Conservation (phyloP, 257 asterid genomes). For the Vinca minor region DNA sequence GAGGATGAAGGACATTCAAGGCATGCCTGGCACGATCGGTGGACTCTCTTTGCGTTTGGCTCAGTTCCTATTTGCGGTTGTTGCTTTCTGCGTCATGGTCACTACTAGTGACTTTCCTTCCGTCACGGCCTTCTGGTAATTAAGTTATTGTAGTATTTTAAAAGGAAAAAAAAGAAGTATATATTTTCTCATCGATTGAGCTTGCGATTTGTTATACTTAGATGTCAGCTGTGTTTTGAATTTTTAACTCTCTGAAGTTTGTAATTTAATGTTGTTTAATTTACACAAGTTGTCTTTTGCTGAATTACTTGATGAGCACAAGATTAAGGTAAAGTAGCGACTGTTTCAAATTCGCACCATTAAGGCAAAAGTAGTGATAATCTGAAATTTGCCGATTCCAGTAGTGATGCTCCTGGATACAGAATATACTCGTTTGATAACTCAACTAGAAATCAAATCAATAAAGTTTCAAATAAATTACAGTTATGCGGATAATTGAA, state of each 20-base stretch:
- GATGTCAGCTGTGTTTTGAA: neutral
- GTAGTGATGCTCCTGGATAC: neutral
- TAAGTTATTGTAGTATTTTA: neutral
- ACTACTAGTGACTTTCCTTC: constrained; percentile 91
- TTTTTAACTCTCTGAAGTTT: neutral
- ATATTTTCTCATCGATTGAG: neutral
- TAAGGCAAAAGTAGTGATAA: neutral
- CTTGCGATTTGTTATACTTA: neutral
- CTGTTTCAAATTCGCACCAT: neutral
- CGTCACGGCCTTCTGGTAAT: constrained; percentile 97
- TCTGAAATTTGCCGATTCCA: neutral
- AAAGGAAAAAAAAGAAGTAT: neutral
- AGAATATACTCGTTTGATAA: neutral
- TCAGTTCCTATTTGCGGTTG: constrained; percentile 68
- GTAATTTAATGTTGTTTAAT: neutral
- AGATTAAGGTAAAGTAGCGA: neutral
- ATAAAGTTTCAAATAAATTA: neutral
- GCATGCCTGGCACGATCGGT: constrained; percentile 95
- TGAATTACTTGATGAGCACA: neutral
- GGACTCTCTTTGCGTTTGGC: constrained; percentile 65
- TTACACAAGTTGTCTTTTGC: neutral
- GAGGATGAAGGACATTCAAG: constrained; percentile 91
- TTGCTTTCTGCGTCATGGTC: constrained; percentile 78
- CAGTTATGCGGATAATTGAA: neutral
- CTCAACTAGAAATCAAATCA: neutral